A percentile compares a stretch with the other conserved stretches of the same genome.
Evolutionary conservation across 768 basidiomycete species (phyloP).

Genomic region (Pulveroboletus frians): DNA sequence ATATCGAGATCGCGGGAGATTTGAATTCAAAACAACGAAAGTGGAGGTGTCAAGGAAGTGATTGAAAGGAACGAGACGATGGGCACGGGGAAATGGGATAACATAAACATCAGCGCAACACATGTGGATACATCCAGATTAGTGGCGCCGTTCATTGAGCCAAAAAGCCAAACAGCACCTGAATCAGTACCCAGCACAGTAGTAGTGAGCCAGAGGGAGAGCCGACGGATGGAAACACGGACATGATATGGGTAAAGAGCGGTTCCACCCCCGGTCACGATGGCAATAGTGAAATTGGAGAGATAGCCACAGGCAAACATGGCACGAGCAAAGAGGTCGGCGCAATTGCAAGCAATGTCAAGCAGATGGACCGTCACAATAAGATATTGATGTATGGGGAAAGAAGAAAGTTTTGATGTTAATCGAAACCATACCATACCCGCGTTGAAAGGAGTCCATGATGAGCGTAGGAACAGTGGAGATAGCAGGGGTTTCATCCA

Average conservation of each 20-base stretch:
- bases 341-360: neutral
- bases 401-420: conserved; percentile 1
- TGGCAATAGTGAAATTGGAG: neutral
- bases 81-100: neutral
- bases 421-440: neutral
- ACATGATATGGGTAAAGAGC: neutral
- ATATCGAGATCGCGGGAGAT: neutral
- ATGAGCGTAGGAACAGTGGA: conserved; percentile 20
- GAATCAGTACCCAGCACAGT: neutral
- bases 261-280: neutral
- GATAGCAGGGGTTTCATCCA: conserved; percentile 12
- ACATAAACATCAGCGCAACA: neutral
- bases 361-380: neutral
- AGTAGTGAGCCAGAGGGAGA: neutral
- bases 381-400: conserved; percentile 12
- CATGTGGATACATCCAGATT: neutral
- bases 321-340: neutral
- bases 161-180: neutral
- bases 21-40: neutral
- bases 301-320: neutral
- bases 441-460: conserved; percentile 10
- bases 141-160: conserved; percentile 1
- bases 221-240: neutral
- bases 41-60: neutral
- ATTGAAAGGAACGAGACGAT: neutral